phyloP scores from a whole-genome alignment of 257 asterid genomes.

The Nicotiana benthamiana region DNA sequence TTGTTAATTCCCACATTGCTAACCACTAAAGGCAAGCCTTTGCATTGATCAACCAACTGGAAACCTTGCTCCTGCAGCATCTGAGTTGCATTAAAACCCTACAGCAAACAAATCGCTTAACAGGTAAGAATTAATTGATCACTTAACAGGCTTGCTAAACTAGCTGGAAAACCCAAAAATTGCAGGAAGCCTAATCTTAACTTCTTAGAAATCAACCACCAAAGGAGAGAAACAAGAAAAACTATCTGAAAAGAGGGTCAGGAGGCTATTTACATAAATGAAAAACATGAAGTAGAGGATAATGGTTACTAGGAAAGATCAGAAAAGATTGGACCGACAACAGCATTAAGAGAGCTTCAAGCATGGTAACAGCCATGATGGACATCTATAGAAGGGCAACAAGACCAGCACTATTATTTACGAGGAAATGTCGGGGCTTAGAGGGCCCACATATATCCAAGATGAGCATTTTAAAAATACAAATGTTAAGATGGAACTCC shows the following conservation, averaged over 20 bases:
- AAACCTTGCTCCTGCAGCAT: conserved; percentile 47
- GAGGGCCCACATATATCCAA: too few relatives aligned
- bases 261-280: background rate
- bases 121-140: background rate
- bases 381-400: background rate
- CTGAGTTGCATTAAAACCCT: conserved; percentile 45
- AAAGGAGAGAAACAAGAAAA: background rate
- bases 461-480: too few relatives aligned
- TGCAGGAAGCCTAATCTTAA: conserved; percentile 6
- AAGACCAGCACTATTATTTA: too few relatives aligned
- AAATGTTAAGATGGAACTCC: too few relatives aligned
- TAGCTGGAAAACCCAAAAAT: background rate
- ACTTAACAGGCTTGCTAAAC: background rate
- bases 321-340: background rate
- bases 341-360: background rate
- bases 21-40: conserved; percentile 38
- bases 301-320: background rate
- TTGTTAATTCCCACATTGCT: conserved; percentile 37
- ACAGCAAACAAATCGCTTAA: conserved; percentile 15
- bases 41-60: conserved; percentile 59
- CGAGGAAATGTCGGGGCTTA: too few relatives aligned
- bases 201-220: conserved; percentile 11
- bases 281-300: background rate
- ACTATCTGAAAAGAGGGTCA: background rate
- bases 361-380: background rate